Percentiles rank a stretch among this genome's conserved stretches.
phyloP scores from a whole-genome alignment of 495 filamentous ascomycete species.

The Rhizodiscina lignyota region DNA sequence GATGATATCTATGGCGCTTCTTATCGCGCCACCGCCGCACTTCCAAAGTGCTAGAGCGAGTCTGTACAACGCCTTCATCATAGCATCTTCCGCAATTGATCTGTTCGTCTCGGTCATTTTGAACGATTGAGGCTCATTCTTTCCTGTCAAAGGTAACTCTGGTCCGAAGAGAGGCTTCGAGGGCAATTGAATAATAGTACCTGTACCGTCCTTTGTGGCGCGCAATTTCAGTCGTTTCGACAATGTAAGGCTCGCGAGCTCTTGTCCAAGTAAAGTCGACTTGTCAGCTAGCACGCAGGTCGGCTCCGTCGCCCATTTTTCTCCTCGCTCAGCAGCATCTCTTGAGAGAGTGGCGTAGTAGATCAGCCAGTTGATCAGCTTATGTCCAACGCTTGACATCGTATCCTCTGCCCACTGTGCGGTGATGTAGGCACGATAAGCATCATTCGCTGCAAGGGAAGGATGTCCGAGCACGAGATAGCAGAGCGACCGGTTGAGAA shows the following conservation, averaged over 20 bases:
- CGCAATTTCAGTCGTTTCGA: not conserved
- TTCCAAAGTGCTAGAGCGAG: slow-evolving; percentile 15
- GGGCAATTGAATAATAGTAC: not conserved
- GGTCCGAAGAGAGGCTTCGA: no score
- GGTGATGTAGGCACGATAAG: slow-evolving; percentile 12
- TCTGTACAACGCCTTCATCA: slow-evolving; percentile 10
- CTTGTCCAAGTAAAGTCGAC: not conserved
- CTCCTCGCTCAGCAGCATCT: not conserved
- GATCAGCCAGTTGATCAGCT: no score
- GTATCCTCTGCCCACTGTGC: no score
- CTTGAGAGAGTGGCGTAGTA: no score
- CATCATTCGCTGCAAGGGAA: slow-evolving; percentile 16
- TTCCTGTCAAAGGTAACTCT: not conserved
- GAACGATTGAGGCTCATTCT: not conserved
- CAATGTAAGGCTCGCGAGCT: slow-evolving; percentile 2
- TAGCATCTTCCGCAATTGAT: no score
- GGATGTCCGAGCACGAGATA: slow-evolving; percentile 11
- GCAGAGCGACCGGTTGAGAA: slow-evolving; percentile 21
- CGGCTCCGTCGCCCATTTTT: not conserved
- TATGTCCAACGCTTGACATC: no score
- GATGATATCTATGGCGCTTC: slow-evolving; percentile 12
- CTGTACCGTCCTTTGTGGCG: no score
- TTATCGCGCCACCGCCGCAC: slow-evolving; percentile 16
- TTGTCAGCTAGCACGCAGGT: not conserved
- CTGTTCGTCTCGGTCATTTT: not conserved